phyloP scores from a whole-genome alignment of 2,329 filamentous ascomycete genomes.

The Clonostachys solani region DNA sequence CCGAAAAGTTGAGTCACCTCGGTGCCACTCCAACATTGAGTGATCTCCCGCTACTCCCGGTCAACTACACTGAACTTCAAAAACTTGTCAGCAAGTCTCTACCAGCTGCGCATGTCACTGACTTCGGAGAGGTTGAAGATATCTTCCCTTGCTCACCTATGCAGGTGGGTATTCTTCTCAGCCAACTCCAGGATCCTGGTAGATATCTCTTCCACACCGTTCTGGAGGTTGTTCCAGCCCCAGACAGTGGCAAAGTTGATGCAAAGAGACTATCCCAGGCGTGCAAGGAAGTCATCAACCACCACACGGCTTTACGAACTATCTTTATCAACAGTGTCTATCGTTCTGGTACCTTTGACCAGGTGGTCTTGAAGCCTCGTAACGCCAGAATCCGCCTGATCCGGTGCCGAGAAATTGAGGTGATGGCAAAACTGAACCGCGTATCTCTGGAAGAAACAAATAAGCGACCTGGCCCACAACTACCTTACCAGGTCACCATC shows the following conservation, averaged over 20 bases:
- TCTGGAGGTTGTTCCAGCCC: slow-evolving; percentile 4
- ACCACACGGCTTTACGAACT: slow-evolving; percentile 21
- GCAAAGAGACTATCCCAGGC: slow-evolving; percentile 3
- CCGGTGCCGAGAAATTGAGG: slow-evolving; percentile 13
- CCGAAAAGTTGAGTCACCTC: slow-evolving; percentile 23
- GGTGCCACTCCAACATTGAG: slow-evolving; percentile 31
- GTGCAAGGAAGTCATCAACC: slow-evolving; percentile 12
- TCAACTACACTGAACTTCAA: slow-evolving; percentile 19
- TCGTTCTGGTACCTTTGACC: slow-evolving; percentile 15
- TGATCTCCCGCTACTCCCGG: slow-evolving; percentile 31
- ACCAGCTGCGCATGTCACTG: slow-evolving; percentile 6
- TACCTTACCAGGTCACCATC: slow-evolving; percentile 15
- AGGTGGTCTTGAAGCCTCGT: slow-evolving; percentile 17
- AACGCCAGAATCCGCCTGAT: slow-evolving; percentile 2
- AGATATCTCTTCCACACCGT: slow-evolving; percentile 15
- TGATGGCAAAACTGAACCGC: slow-evolving; percentile 12
- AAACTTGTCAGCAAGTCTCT: slow-evolving; percentile 12
- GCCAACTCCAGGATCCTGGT: slow-evolving; percentile 13
- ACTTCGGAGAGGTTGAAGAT: slow-evolving; percentile 17
- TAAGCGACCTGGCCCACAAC: slow-evolving; percentile 3
- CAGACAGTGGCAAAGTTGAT: background rate
- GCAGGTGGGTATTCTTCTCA: slow-evolving; percentile 29
- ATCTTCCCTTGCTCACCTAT: slow-evolving; percentile 31
- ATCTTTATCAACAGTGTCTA: slow-evolving; percentile 21
- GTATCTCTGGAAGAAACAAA: slow-evolving; percentile 9